phyloP scores from a whole-genome alignment of 2,329 filamentous ascomycete species.

The Aspergillus hortae region DNA sequence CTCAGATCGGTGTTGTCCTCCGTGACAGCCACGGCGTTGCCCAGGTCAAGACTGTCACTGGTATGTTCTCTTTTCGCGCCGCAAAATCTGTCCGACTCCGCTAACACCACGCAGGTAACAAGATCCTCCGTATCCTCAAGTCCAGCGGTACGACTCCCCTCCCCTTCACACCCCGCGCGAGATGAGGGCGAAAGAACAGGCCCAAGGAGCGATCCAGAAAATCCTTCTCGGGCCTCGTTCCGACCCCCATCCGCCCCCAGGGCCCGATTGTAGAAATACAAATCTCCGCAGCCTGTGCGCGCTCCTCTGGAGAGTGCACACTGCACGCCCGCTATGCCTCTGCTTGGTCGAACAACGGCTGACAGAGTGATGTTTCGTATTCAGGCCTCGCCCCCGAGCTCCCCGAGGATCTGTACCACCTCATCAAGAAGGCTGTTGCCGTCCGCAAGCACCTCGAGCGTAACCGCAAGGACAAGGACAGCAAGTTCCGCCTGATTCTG shows the following conservation, averaged over 20 bases:
- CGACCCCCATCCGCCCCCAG: not conserved
- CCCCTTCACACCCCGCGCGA: conserved; percentile 13
- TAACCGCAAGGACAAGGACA: conserved; percentile 99
- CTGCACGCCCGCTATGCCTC: conserved; percentile 59
- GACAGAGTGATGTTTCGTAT: conserved; percentile 76
- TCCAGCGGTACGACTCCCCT: conserved; percentile 70
- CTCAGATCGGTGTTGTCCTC: conserved; percentile 98
- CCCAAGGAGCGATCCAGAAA: not conserved
- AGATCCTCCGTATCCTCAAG: conserved; percentile 99
- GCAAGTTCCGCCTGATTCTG: conserved; percentile 99
- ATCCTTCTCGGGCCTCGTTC: not conserved
- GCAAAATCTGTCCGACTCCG: not conserved
- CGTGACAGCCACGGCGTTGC: conserved; percentile 97
- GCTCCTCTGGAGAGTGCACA: not conserved
- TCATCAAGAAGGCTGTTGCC: conserved; percentile 99
- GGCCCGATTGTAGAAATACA: conserved; percentile 11
- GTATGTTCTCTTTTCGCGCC: conserved; percentile 56
- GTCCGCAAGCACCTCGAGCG: conserved; percentile 99
- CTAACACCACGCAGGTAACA: conserved; percentile 72
- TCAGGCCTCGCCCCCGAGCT: conserved; percentile 97
- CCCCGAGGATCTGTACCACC: conserved; percentile 99
- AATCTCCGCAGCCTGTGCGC: conserved; percentile 3
- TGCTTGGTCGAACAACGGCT: conserved; percentile 76
- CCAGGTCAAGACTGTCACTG: conserved; percentile 95
- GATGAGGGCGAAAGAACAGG: conserved; percentile 19